A percentile compares a stretch with the other conserved stretches of the same genome.
These are phyloP conservation scores for Jimgerdemannia lactiflua DNA, from an alignment of 192 early-diverging fungal genomes.

Conservation along the genomic window DNA sequence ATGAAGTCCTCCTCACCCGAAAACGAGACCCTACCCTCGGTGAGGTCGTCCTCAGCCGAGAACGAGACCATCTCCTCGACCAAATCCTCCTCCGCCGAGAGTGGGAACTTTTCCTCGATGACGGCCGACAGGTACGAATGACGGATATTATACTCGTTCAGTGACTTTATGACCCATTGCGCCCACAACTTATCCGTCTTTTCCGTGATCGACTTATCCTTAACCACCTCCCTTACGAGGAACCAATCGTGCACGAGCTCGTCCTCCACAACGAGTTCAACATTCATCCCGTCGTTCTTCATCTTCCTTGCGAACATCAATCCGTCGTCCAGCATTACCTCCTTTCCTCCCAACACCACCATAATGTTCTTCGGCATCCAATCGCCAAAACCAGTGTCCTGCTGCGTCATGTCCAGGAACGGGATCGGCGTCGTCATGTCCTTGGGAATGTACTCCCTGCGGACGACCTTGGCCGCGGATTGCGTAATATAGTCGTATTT, in stretches of 20 bases:
- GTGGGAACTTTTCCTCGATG: background rate
- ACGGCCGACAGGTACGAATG: background rate
- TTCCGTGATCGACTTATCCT: constrained; percentile 24
- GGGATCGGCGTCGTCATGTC: constrained; percentile 6
- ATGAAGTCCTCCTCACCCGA: too few species aligned
- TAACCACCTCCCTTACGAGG: constrained; percentile 35
- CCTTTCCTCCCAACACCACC: constrained; percentile 27
- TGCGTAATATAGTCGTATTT: constrained; percentile 34
- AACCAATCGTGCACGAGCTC: constrained; percentile 37
- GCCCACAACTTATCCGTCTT: constrained; percentile 27
- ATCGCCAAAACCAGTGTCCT: constrained; percentile 25
- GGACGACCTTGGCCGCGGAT: constrained; percentile 37
- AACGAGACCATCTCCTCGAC: too few species aligned
- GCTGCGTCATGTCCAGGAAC: constrained; percentile 30
- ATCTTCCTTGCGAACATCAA: constrained; percentile 26
- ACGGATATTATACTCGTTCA: background rate
- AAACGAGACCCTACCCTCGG: too few species aligned
- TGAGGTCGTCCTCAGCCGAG: too few species aligned
- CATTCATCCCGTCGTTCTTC: constrained; percentile 26
- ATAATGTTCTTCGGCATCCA: constrained; percentile 26
- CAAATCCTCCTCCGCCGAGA: too few species aligned
- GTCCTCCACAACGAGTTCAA: constrained; percentile 25
- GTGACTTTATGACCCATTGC: background rate
- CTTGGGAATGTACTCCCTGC: constrained; percentile 29
- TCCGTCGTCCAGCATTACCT: constrained; percentile 34